Evolutionary conservation across 2,329 filamentous ascomycete genomes (phyloP).

Genomic region (Pestalotiopsis sp.): DNA sequence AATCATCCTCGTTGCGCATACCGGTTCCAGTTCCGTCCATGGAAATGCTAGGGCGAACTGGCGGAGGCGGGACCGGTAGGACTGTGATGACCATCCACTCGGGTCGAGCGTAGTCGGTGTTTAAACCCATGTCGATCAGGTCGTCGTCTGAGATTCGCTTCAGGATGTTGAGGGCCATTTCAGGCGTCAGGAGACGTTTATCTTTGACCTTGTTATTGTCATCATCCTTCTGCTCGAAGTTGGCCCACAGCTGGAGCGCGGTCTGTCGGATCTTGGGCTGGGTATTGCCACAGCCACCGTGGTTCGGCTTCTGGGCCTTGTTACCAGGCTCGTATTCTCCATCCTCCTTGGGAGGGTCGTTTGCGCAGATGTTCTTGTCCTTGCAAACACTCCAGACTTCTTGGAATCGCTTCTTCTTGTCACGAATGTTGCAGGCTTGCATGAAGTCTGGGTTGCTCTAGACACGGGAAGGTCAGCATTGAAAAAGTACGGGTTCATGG

Average conservation of each 20-base stretch:
- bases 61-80: conserved; percentile 90
- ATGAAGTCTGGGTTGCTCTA: conserved; percentile 85
- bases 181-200: conserved; percentile 80
- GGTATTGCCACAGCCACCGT: conserved; percentile 91
- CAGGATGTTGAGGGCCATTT: conserved; percentile 84
- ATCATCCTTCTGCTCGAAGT: conserved; percentile 77
- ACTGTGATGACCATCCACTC: conserved; percentile 99
- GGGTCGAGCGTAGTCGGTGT: conserved; percentile 90
- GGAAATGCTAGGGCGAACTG: conserved; percentile 94
- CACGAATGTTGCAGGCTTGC: conserved; percentile 80
- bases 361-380: conserved; percentile 82
- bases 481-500: conserved; percentile 47
- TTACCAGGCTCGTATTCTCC: conserved; percentile 65
- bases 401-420: conserved; percentile 94
- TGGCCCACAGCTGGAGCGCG: conserved; percentile 78
- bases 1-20: conserved; percentile 94
- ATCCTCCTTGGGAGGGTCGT: conserved; percentile 72
- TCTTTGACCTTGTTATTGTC: conserved; percentile 75
- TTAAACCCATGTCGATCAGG: conserved; percentile 85
- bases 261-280: conserved; percentile 88
- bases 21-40: conserved; percentile 94
- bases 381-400: conserved; percentile 92
- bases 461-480: conserved; percentile 62
- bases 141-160: conserved; percentile 82
- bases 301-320: conserved; percentile 59